A percentile compares a stretch with the other conserved stretches of the same genome.
Evolutionary conservation across 345 rosid species (phyloP).

Genomic region (Anastatica hierochuntica): DNA sequence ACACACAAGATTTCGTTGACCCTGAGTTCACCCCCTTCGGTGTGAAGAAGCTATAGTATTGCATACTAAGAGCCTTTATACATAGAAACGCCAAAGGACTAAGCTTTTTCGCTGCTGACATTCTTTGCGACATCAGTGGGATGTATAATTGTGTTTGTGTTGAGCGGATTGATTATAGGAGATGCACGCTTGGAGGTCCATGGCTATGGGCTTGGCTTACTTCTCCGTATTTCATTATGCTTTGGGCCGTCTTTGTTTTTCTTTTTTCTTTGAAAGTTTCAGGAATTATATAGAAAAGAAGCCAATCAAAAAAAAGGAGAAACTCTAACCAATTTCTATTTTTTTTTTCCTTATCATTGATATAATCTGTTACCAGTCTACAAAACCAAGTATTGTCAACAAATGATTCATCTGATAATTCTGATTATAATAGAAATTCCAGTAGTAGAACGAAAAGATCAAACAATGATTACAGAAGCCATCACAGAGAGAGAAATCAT

Average conservation of each 20-base stretch:
- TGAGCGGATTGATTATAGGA: conserved; percentile 59
- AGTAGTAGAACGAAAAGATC: conserved; percentile 20
- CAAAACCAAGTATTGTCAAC: neutral
- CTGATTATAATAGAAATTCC: conserved; percentile 25
- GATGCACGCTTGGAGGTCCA: conserved; percentile 90
- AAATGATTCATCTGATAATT: conserved; percentile 30
- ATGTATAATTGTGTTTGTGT: conserved; percentile 66
- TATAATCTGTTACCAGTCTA: no score
- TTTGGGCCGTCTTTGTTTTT: conserved; percentile 67
- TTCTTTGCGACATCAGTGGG: conserved; percentile 73
- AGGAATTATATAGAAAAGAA: conserved; percentile 46
- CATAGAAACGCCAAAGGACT: conserved; percentile 53
- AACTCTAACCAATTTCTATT: no score
- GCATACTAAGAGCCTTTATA: conserved; percentile 55
- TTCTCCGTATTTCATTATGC: conserved; percentile 50
- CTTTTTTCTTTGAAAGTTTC: conserved; percentile 64
- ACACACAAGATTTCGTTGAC: no score
- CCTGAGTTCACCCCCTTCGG: no score
- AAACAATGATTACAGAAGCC: conserved; percentile 20
- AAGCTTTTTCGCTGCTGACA: conserved; percentile 69
- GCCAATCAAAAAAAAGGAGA: neutral
- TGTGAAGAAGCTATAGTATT: no score
- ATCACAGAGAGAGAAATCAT: conserved; percentile 14
- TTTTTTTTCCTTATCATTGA: no score
- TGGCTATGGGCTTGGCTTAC: conserved; percentile 83